Evolutionary conservation across 2,329 filamentous ascomycete species (phyloP).

Genomic region (Fonsecaea nubica): DNA sequence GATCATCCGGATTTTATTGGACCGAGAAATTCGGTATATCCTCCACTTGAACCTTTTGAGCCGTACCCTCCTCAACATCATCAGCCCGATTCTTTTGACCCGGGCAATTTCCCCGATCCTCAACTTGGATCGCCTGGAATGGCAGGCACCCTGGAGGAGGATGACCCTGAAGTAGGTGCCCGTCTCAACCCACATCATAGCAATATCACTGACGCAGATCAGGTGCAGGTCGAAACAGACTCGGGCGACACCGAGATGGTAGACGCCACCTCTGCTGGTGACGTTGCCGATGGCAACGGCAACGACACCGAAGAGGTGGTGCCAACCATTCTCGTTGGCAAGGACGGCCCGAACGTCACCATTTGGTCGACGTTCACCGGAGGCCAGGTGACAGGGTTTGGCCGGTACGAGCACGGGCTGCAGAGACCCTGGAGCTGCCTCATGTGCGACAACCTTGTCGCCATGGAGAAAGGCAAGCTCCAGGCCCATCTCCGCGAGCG

Average conservation of each 20-base stretch:
- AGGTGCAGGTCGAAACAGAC: background rate
- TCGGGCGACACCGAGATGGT: background rate
- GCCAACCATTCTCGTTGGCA: background rate
- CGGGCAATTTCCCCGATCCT: background rate
- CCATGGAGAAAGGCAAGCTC: conserved; percentile 3
- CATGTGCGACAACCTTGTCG: conserved; percentile 2
- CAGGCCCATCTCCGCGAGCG: conserved; percentile 1
- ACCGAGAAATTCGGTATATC: too few species aligned
- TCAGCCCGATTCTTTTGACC: background rate
- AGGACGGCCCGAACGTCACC: background rate
- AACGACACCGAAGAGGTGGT: background rate
- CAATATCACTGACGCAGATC: background rate
- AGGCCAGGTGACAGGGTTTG: background rate
- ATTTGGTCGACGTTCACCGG: background rate
- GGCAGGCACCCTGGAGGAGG: background rate
- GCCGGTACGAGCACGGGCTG: background rate
- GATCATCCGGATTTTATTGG: background rate
- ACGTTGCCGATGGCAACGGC: background rate
- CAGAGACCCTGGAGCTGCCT: conserved; percentile 8
- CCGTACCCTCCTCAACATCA: background rate
- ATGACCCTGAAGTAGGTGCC: background rate
- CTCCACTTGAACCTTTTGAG: too few species aligned
- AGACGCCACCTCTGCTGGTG: background rate
- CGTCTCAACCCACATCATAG: background rate
- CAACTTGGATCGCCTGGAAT: background rate